Conservation (phyloP, 2,329 filamentous ascomycete species). For the Penicillium sp. region DNA sequence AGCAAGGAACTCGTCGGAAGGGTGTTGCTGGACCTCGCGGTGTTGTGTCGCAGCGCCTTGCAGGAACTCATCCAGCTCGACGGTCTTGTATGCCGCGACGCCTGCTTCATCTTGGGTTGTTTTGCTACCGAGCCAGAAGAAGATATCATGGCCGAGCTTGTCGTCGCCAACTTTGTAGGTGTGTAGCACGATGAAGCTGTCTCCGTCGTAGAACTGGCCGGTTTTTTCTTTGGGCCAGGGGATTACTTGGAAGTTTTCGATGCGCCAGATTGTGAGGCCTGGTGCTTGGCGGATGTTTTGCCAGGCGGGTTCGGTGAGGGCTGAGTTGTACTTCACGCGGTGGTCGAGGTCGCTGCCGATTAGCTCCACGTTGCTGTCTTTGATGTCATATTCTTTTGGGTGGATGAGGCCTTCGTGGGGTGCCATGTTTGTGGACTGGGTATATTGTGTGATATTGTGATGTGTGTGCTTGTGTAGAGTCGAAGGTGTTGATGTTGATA, state of each 20-base stretch:
- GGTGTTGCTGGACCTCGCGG: conserved; percentile 60
- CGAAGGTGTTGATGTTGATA: background rate
- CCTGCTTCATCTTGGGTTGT: conserved; percentile 68
- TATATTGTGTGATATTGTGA: background rate
- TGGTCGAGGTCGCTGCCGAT: conserved; percentile 65
- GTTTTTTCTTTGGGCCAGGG: conserved; percentile 57
- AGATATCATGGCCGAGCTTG: conserved; percentile 61
- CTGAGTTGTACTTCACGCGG: conserved; percentile 65
- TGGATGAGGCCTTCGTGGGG: conserved; percentile 63
- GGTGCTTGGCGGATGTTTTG: conserved; percentile 56
- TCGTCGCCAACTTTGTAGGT: conserved; percentile 55
- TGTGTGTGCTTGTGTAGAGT: background rate
- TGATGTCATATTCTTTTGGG: conserved; percentile 63
- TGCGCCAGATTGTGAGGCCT: conserved; percentile 63
- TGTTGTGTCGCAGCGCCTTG: conserved; percentile 62
- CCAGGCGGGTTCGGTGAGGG: conserved; percentile 65
- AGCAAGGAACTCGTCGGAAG: conserved; percentile 59
- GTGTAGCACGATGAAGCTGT: conserved; percentile 65
- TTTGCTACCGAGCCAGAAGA: conserved; percentile 67
- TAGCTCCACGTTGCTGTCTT: conserved; percentile 66
- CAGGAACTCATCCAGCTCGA: conserved; percentile 67
- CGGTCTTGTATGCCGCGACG: conserved; percentile 67
- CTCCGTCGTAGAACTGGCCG: conserved; percentile 64
- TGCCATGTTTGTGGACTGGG: conserved; percentile 48
- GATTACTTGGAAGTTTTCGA: conserved; percentile 65